Percentiles rank a stretch among this genome's conserved stretches.
These are phyloP conservation scores for Nemania bipapillata DNA, from an alignment of 2,329 filamentous ascomycete genomes.

Conservation along the genomic window DNA sequence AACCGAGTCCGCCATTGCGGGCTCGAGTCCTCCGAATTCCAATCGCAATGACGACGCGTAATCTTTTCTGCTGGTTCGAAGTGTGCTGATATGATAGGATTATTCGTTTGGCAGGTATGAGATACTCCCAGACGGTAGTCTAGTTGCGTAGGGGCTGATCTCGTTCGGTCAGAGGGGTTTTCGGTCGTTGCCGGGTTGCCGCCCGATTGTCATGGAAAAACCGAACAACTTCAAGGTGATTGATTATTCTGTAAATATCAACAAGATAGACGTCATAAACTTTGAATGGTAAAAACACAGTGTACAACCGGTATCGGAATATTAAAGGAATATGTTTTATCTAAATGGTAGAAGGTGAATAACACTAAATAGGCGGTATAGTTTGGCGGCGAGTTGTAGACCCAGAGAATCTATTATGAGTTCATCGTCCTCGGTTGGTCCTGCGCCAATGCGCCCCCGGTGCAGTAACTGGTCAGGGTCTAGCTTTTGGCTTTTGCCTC, in stretches of 20 bases:
- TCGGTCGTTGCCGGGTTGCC: conserved; percentile 20
- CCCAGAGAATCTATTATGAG: background rate
- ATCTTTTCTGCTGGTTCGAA: background rate
- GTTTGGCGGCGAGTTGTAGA: background rate
- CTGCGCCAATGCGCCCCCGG: conserved; percentile 1
- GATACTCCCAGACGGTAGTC: background rate
- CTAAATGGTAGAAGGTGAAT: background rate
- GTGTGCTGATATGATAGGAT: background rate
- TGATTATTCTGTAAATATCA: conserved; percentile 1
- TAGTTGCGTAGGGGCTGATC: conserved; percentile 3
- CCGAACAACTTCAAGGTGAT: no score
- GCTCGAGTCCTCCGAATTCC: conserved; percentile 33
- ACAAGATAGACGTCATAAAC: conserved; percentile 18
- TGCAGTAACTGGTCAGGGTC: conserved; percentile 19
- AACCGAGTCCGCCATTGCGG: conserved; percentile 64
- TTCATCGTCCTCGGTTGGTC: conserved; percentile 8
- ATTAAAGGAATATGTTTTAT: background rate
- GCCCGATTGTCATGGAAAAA: conserved; percentile 15
- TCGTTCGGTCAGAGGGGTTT: background rate
- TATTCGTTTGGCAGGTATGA: background rate
- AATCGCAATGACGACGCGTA: conserved; percentile 26
- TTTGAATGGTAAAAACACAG: background rate
- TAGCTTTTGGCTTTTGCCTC: conserved; percentile 26
- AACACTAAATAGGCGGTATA: background rate
- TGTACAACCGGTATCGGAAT: background rate